These are phyloP conservation scores for Auricularia auricula-judae DNA, from an alignment of 768 basidiomycete species.

Conservation along the genomic window DNA sequence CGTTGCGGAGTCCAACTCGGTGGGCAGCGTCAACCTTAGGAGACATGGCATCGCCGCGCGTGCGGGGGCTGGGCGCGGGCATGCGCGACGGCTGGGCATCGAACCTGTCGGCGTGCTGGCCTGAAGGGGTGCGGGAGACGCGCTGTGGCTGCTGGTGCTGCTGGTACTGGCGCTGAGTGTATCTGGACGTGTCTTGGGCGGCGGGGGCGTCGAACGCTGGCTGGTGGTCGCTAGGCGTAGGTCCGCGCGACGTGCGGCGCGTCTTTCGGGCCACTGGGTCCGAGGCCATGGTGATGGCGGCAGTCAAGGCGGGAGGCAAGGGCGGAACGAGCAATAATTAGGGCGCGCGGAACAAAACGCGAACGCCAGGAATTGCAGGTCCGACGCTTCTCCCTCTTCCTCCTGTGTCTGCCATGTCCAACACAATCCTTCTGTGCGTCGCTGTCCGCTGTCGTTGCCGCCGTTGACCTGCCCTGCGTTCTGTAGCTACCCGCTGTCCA, in stretches of 20 bases:
- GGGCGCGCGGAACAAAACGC: not conserved
- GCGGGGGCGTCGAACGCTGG: not conserved
- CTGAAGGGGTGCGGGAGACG: not conserved
- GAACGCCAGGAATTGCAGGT: not conserved
- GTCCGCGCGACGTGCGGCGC: not conserved
- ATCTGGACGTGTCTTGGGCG: not conserved
- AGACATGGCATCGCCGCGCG: not conserved
- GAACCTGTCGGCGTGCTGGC: not conserved
- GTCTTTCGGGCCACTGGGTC: not conserved
- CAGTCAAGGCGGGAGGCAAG: not conserved
- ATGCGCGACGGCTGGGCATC: not conserved
- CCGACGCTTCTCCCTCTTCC: not conserved
- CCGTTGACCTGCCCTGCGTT: slow-evolving; percentile 4
- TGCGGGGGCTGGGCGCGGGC: not conserved
- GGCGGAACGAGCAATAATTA: not conserved
- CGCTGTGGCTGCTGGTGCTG: not conserved
- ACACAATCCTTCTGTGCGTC: slow-evolving; percentile 40
- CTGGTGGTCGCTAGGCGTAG: not conserved
- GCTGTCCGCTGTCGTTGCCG: not conserved
- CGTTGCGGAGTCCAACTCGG: not conserved
- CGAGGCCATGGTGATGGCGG: not conserved
- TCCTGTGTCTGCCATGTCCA: slow-evolving; percentile 28
- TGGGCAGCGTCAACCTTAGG: not conserved
- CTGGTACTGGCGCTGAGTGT: not conserved
- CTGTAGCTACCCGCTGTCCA: slow-evolving; percentile 69